Percentiles rank a stretch among this genome's conserved stretches.
Conservation (phyloP, 495 filamentous ascomycete genomes). For the Barbatosphaeria neglecta region DNA sequence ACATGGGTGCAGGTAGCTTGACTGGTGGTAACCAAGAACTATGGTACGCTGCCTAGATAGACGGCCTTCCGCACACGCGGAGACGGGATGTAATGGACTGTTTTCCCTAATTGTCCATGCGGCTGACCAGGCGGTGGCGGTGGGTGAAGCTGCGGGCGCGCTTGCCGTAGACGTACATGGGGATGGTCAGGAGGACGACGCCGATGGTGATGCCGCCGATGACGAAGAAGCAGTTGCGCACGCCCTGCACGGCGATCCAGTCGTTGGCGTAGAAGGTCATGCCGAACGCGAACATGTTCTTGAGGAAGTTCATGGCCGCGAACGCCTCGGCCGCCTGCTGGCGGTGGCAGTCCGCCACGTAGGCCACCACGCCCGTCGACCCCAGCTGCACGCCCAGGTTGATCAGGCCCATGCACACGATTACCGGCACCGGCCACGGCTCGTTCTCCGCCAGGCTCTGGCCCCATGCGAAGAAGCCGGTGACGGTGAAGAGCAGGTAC, state of each 20-base stretch:
- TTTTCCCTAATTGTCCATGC: background rate
- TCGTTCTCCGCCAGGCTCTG: constrained; percentile 15
- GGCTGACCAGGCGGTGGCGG: background rate
- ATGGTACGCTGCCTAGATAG: no score
- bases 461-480: constrained; percentile 35
- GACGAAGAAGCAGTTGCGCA: constrained; percentile 25
- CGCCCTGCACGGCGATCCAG: constrained; percentile 26
- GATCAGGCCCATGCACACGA: constrained; percentile 32
- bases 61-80: no score
- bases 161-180: constrained; percentile 20
- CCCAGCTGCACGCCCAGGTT: constrained; percentile 33
- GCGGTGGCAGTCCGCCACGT: constrained; percentile 30
- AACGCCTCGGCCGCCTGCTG: constrained; percentile 32
- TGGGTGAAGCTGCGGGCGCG: background rate
- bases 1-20: no score
- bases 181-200: constrained; percentile 24
- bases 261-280: constrained; percentile 25
- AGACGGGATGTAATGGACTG: no score
- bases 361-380: constrained; percentile 27
- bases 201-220: constrained; percentile 28
- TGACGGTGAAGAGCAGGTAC: constrained; percentile 27
- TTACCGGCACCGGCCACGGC: constrained; percentile 22
- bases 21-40: no score
- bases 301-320: constrained; percentile 29
- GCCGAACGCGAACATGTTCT: constrained; percentile 29